These are phyloP conservation scores for Ajuga chamaepitys DNA, from an alignment of 257 asterid species.

Conservation along the genomic window DNA sequence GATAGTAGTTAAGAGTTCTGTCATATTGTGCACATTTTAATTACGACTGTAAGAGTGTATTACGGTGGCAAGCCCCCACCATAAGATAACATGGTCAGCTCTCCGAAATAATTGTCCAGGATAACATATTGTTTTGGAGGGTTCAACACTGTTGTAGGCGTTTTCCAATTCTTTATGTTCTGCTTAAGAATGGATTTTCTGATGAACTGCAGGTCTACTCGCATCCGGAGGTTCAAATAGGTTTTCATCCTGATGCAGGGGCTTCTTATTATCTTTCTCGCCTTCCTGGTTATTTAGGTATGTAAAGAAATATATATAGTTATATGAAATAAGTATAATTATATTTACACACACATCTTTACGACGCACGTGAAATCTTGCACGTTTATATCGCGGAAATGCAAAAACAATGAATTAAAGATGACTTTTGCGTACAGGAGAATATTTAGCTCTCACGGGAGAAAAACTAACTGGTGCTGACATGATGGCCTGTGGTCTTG, in stretches of 20 bases:
- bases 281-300: constrained; percentile 97
- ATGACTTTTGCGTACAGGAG: constrained; percentile 50
- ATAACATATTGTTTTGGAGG: not conserved
- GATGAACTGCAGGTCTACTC: constrained; percentile 54
- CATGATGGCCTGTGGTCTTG: constrained; percentile 95
- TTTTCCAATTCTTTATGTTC: not conserved
- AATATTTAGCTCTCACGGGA: constrained; percentile 91
- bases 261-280: constrained; percentile 97
- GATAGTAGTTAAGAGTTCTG: not conserved
- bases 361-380: not conserved
- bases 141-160: not conserved
- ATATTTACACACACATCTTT: not conserved
- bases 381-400: not conserved
- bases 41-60: not conserved
- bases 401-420: not conserved
- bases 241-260: constrained; percentile 98
- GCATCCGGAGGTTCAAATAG: constrained; percentile 84
- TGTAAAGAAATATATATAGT: not conserved
- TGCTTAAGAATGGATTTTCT: not conserved
- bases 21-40: not conserved
- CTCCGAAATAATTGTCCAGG: not conserved
- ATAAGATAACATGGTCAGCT: not conserved
- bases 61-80: not conserved
- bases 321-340: not conserved
- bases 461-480: constrained; percentile 82